These are phyloP conservation scores for Apiospora aurea DNA, from an alignment of 2,329 filamentous ascomycete species.

Conservation along the genomic window DNA sequence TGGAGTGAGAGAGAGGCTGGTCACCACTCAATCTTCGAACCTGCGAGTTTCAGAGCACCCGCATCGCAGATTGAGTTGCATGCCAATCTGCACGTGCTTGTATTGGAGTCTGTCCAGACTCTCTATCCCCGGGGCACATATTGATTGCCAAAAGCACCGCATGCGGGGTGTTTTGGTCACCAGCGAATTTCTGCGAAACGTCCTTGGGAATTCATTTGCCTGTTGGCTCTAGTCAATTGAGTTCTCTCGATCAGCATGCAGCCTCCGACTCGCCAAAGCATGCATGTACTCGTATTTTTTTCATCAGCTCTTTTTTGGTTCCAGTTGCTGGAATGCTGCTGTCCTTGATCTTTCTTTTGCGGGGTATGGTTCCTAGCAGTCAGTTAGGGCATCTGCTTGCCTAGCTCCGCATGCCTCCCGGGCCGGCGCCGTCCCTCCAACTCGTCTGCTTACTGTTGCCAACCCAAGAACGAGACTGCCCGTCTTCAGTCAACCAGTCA, in stretches of 20 bases:
- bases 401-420: constrained; percentile 3
- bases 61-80: not conserved
- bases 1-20: not conserved
- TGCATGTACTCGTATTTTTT: not conserved
- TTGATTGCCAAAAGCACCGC: not conserved
- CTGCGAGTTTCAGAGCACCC: constrained; percentile 1
- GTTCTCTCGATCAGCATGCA: not conserved
- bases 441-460: not conserved
- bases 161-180: not conserved
- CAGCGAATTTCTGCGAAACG: not conserved
- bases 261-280: not conserved
- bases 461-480: not conserved
- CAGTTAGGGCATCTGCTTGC: not conserved
- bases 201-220: not conserved
- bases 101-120: not conserved
- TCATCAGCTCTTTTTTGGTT: not conserved
- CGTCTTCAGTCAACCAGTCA: not conserved
- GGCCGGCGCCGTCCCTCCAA: constrained; percentile 15
- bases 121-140: not conserved
- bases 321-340: not conserved
- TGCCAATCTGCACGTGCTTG: not conserved
- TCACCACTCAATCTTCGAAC: not conserved
- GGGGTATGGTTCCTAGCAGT: not conserved
- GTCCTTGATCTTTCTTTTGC: not conserved
- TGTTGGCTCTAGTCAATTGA: not conserved